Base-by-base conservation (phyloP, 495 filamentous ascomycete genomes). In the Penicillium argentinense region DNA sequence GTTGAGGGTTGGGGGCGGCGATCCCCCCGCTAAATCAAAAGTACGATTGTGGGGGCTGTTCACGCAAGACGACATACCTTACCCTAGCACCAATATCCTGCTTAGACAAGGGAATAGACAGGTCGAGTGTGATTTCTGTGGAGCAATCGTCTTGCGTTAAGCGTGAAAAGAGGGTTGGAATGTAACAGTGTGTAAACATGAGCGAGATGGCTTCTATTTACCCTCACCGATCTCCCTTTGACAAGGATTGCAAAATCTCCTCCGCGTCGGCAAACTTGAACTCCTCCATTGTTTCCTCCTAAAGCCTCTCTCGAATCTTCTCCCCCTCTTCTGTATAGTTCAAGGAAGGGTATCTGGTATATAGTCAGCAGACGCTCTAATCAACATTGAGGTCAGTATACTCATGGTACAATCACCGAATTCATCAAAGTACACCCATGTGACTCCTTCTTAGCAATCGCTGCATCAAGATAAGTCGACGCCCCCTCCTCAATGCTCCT, bases 251-350 rank as follows among this genome's bases (percentile, higher is more conserved):
- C 13, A 76, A 29, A 44, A 74, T 71, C 1, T 37, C 49, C 11
- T 59, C 47, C 13, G 61, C 64, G 45, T 53, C 58, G 22, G 67
- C 67, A 53, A 74, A 75, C 3, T 52, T 51, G 27, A 74, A 51
- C 54, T 75, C 71, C 11, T 53, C 47, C 47, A 75, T 41, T 11
- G 73, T 77, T 47, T 76, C 73, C 29, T 72, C 44, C 71, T 66
- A 77, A 3, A 75, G 29, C 18, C 50, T 53, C 24, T 74, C 49
- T 33, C 59, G 67, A 1, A 70, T 44, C 25, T 47, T 40, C 47
- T 63, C 49, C 3, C 73, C 73, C 37, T 74, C 61, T 12, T 47
- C 33, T 3, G 67, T 72, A 24, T 68, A 71, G 14, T 56, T 7
- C 2, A 63, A 49, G 4, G 56, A 8, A 38, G 54, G 43, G 14